Conservation (phyloP, 495 filamentous ascomycete genomes). For the Podospora pseudocomata region DNA sequence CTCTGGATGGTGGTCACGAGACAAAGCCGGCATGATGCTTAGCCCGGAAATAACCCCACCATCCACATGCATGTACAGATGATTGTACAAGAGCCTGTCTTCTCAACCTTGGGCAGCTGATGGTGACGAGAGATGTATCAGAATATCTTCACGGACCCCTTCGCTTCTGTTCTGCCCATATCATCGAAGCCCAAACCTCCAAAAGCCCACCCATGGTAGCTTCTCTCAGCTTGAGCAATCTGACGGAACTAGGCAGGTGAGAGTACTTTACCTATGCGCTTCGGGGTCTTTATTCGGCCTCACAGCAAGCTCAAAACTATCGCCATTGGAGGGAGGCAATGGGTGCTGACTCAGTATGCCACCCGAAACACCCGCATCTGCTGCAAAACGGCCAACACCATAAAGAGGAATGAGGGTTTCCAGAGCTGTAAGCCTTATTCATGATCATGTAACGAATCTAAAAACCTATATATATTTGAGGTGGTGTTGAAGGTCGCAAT, state of each 20-base stretch:
- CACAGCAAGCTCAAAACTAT: neutral
- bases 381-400: neutral
- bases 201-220: too few species aligned
- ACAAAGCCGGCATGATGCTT: neutral
- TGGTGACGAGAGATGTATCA: too few species aligned
- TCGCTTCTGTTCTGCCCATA: too few species aligned
- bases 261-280: neutral
- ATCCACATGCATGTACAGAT: neutral
- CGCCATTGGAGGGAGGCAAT: neutral
- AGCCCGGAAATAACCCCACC: neutral
- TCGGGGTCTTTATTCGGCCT: neutral
- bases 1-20: neutral
- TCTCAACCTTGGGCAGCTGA: too few species aligned
- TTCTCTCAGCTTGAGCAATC: too few species aligned
- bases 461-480: too few species aligned
- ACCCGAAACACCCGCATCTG: neutral
- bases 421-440: neutral
- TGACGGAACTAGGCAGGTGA: too few species aligned
- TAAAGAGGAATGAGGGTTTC: neutral
- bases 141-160: too few species aligned
- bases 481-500: too few species aligned
- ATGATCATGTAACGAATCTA: neutral
- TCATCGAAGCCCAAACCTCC: too few species aligned
- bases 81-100: neutral
- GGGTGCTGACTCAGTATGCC: neutral